Evolutionary conservation across 1,284 basidiomycete species (phyloP).

Genomic region (Ganoderma sinense): DNA sequence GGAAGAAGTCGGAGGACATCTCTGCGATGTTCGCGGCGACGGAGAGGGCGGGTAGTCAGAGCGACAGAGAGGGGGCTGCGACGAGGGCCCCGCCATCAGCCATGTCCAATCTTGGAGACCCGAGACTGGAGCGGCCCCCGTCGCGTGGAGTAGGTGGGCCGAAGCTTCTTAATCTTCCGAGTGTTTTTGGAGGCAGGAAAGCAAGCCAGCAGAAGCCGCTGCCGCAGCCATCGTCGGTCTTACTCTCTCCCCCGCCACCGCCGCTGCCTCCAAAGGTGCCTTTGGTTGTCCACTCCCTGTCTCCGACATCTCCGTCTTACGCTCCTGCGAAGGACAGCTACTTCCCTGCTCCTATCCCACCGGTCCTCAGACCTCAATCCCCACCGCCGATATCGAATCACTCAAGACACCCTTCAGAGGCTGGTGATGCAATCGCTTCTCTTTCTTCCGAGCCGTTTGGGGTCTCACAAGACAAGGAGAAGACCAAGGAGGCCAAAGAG

Average conservation of each 20-base stretch:
- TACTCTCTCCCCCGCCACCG: constrained; percentile 30
- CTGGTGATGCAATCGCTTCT: constrained; percentile 12
- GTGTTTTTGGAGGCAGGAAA: constrained; percentile 47
- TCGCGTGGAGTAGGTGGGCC: constrained; percentile 28
- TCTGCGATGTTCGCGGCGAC: constrained; percentile 32
- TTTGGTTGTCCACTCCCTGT: constrained; percentile 12
- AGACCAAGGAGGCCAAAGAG: constrained; percentile 67
- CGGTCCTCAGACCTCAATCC: constrained; percentile 8
- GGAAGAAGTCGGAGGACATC: constrained; percentile 68
- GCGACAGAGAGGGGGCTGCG: constrained; percentile 39
- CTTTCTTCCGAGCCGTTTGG: constrained; percentile 12
- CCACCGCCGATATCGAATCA: constrained; percentile 11
- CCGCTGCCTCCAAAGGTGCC: constrained; percentile 47
- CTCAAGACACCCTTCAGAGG: constrained; percentile 11
- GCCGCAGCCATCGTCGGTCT: constrained; percentile 25
- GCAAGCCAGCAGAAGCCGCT: constrained; percentile 26
- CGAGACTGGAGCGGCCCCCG: constrained; percentile 28
- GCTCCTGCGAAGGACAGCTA: constrained; percentile 28
- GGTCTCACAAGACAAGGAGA: constrained; percentile 35
- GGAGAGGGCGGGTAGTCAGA: constrained; percentile 40
- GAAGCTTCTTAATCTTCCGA: constrained; percentile 39
- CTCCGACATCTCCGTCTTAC: constrained; percentile 16
- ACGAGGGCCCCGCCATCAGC: constrained; percentile 32
- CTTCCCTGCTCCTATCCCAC: constrained; percentile 14
- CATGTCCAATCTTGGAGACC: constrained; percentile 26